phyloP scores from a whole-genome alignment of 2,329 filamentous ascomycete species.

The Aschersonia sp. region DNA sequence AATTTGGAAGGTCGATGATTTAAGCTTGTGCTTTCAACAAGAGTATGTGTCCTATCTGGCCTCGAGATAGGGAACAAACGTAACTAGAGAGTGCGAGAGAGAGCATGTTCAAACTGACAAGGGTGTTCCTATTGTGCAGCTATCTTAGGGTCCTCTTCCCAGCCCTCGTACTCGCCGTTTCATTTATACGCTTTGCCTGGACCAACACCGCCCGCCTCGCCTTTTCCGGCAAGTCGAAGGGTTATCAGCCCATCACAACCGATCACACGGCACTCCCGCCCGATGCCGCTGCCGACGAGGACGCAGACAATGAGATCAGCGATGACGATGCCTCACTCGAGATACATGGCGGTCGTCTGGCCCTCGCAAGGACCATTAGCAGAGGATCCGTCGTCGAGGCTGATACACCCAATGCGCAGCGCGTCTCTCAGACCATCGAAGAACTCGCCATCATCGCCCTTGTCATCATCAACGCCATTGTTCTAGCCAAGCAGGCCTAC shows the following conservation, averaged over 20 bases:
- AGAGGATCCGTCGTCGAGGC: conserved; percentile 53
- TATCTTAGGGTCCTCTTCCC: conserved; percentile 59
- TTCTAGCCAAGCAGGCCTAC: conserved; percentile 46
- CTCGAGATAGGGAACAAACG: too few relatives aligned
- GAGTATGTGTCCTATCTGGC: conserved; percentile 38
- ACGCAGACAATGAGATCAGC: conserved; percentile 33
- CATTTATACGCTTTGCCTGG: conserved; percentile 49
- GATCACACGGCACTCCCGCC: conserved; percentile 39
- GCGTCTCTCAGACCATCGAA: conserved; percentile 57
- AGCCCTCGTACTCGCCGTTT: conserved; percentile 53
- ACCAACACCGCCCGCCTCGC: conserved; percentile 40
- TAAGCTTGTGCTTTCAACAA: conserved; percentile 46
- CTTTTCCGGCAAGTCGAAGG: conserved; percentile 31
- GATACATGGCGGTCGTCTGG: conserved; percentile 41
- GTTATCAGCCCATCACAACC: conserved; percentile 40
- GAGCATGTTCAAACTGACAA: neutral
- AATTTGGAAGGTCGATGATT: conserved; percentile 50
- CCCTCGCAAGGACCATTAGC: conserved; percentile 45
- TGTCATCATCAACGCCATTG: conserved; percentile 52
- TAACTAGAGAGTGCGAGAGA: too few relatives aligned
- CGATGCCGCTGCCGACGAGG: conserved; percentile 10
- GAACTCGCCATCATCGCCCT: conserved; percentile 59
- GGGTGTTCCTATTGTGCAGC: conserved; percentile 8
- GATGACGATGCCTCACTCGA: conserved; percentile 44
- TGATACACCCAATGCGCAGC: conserved; percentile 61